Conservation (phyloP, 306 rosid species). For the Malus orientalis region DNA sequence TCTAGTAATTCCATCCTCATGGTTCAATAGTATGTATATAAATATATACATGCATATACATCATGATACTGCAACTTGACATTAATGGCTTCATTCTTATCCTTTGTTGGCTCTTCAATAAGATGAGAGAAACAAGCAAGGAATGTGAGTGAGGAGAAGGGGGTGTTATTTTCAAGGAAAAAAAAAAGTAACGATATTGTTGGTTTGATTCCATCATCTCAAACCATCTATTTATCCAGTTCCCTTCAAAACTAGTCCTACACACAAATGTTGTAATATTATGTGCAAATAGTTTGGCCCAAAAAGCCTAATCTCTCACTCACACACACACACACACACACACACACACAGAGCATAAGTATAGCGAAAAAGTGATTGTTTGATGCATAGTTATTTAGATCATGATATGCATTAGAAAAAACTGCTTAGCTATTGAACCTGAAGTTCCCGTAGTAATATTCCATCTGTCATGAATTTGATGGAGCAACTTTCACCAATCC, state of each 20-base stretch:
- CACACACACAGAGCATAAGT: neutral
- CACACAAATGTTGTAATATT: neutral
- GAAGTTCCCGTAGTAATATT: slow-evolving; percentile 86
- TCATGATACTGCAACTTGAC: neutral
- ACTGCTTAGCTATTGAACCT: slow-evolving; percentile 30
- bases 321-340: too few relatives aligned
- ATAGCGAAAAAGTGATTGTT: neutral
- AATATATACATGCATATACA: neutral
- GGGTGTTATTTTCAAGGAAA: neutral
- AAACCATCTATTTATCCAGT: neutral
- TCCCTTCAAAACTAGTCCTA: neutral
- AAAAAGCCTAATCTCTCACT: neutral
- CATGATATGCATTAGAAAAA: neutral
- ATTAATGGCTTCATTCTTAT: neutral
- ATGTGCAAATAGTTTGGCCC: neutral
- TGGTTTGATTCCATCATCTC: neutral
- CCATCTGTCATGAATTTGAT: slow-evolving; percentile 98
- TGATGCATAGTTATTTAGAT: neutral
- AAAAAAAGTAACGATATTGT: neutral
- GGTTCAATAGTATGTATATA: neutral
- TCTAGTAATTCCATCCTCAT: neutral
- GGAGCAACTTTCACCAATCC: slow-evolving; percentile 66
- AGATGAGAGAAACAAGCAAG: neutral
- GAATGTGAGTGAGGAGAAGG: neutral
- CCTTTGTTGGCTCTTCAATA: neutral